A percentile compares a stretch with the other conserved stretches of the same genome.
phyloP scores from a whole-genome alignment of 2,329 filamentous ascomycete species.

The Botrytis paeoniae region DNA sequence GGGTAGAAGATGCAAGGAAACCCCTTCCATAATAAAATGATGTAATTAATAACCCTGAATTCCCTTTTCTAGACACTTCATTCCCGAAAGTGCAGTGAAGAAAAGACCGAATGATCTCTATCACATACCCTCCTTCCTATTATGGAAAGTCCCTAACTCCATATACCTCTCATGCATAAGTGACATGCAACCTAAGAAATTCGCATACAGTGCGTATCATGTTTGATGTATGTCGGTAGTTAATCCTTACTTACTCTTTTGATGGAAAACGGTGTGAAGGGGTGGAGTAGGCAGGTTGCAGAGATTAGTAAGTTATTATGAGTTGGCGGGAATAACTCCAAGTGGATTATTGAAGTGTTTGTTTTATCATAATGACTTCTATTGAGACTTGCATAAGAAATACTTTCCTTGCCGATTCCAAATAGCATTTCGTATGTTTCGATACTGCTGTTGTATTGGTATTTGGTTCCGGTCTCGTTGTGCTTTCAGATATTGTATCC shows the following conservation, averaged over 20 bases:
- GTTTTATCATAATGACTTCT: neutral
- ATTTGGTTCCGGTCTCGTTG: neutral
- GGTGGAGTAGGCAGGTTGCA: neutral
- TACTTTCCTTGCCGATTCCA: neutral
- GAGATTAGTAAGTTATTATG: neutral
- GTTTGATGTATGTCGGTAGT: neutral
- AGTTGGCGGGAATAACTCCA: neutral
- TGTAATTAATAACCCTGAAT: neutral
- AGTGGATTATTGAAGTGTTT: neutral
- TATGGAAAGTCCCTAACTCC: neutral
- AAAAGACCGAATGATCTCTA: neutral
- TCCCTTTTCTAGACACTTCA: neutral
- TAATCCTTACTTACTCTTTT: neutral
- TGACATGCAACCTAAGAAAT: neutral
- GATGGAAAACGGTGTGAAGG: neutral
- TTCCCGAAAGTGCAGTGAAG: neutral
- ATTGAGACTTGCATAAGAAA: neutral
- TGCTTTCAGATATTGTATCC: neutral
- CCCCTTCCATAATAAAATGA: neutral
- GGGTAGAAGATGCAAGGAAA: neutral
- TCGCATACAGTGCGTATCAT: neutral
- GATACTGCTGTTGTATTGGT: neutral
- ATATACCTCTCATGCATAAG: neutral
- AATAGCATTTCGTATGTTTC: neutral
- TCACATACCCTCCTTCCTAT: neutral